Base-by-base conservation (phyloP, 768 basidiomycete species). In the Rossbeevera mucosa region DNA sequence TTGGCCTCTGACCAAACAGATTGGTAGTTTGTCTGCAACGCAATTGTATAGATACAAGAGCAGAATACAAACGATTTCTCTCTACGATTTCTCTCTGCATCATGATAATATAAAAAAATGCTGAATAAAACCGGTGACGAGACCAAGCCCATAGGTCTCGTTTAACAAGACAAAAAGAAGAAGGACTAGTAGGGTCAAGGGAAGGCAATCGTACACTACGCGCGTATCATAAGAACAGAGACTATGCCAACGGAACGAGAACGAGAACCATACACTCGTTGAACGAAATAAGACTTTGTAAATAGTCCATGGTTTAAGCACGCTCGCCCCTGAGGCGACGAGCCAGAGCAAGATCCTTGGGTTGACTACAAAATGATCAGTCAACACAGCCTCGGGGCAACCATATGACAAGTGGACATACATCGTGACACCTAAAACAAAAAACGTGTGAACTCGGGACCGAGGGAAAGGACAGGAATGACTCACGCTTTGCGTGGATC, bases 321-420 rank as follows among this genome's bases (percentile, higher is more conserved):
- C 89, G 81, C 76, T 91, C 90, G 64, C 90, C 90, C 55, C 90
- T 81, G 71, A 93, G 83, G 68, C 90, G 87, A 62, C 90, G 80
- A 55, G 90, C 90, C 54, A 93, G 79, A 33, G 89, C 88, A 47
- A 92, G 86, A 69, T 92, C 90, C 77, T 92, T 92, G 62, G 90
- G 90, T 80, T 89, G 87, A 64, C 82, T 86, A 63, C 56, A 58
- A 49, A 53, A 21, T 7, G 24, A 30, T 57, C 20, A 62, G 68
- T 69, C 59, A 63, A 29, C 42, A 3, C 22, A 2, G 21, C 11
- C 2, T 33, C 47, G 8, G 6, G 9, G 3, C 30, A 21, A 33
- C 22, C 21, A 24, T n/a, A 48, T 26, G 38, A 22, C 21, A 31
- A 6, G 24, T 40, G 11, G 22, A 72, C 79, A 55, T 68, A 82